A percentile compares a stretch with the other conserved stretches of the same genome.
Conservation (phyloP, 2,329 filamentous ascomycete genomes). For the Mariannaea elegans region DNA sequence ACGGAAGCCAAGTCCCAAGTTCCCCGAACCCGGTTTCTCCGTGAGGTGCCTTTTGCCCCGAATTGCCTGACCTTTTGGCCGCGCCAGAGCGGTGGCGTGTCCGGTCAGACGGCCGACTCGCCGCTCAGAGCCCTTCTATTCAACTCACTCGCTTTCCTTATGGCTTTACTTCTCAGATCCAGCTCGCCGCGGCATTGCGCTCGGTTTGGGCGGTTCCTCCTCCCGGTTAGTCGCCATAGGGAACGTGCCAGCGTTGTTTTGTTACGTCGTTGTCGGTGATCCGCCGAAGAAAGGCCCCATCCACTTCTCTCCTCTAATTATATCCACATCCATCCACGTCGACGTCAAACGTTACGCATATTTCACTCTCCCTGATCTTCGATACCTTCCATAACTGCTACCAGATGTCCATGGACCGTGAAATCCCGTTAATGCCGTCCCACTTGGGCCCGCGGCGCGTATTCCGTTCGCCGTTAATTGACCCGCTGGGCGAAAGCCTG, state of each 20-base stretch:
- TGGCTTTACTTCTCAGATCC: no score
- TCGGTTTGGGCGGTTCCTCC: neutral
- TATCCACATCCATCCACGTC: no score
- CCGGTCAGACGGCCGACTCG: constrained; percentile 25
- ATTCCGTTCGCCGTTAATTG: constrained; percentile 5
- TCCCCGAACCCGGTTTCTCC: constrained; percentile 27
- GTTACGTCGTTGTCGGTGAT: neutral
- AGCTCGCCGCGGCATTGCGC: constrained; percentile 6
- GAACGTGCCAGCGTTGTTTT: constrained; percentile 11
- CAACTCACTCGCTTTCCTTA: no score
- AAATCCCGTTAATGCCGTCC: constrained; percentile 14
- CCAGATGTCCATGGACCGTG: neutral
- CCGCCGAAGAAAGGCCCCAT: neutral
- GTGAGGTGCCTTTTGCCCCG: constrained; percentile 35
- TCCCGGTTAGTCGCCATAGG: constrained; percentile 7
- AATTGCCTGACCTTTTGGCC: constrained; percentile 31
- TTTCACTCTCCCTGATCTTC: no score
- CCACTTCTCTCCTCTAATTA: neutral
- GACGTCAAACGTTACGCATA: no score
- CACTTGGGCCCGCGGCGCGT: no score
- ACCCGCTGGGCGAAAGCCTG: constrained; percentile 7
- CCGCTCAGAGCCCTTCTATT: no score
- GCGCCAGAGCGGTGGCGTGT: neutral
- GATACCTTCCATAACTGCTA: neutral
- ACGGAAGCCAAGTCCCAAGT: constrained; percentile 13